These are phyloP conservation scores for Lepraria neglecta DNA, from an alignment of 495 filamentous ascomycete genomes.

Conservation along the genomic window DNA sequence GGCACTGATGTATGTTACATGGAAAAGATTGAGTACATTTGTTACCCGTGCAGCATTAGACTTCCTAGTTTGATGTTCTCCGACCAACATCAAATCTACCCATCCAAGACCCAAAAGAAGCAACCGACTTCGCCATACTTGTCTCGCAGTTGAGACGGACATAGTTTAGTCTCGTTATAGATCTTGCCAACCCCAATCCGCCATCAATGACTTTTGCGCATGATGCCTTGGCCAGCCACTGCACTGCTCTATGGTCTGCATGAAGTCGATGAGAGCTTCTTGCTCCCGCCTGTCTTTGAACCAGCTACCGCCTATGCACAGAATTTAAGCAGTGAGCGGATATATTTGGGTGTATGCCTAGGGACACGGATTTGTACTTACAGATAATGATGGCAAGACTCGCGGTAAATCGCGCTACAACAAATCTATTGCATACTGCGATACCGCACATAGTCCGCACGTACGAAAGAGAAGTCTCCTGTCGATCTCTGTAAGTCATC, in stretches of 20 bases:
- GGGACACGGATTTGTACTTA: neutral
- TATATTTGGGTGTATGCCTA: neutral
- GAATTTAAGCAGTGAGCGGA: neutral
- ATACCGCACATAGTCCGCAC: slow-evolving; percentile 18
- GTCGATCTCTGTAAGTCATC: neutral
- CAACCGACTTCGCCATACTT: too few species aligned
- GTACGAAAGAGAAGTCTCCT: slow-evolving; percentile 13
- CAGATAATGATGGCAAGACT: slow-evolving; percentile 16
- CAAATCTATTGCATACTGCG: slow-evolving; percentile 4
- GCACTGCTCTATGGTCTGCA: slow-evolving; percentile 14
- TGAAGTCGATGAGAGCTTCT: slow-evolving; percentile 5
- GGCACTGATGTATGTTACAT: too few species aligned
- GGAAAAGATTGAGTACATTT: too few species aligned
- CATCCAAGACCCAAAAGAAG: too few species aligned
- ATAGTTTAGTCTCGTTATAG: too few species aligned
- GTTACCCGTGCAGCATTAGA: too few species aligned
- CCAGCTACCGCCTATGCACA: slow-evolving; percentile 13
- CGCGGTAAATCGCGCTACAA: slow-evolving; percentile 14
- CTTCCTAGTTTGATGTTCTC: too few species aligned
- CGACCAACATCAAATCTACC: too few species aligned
- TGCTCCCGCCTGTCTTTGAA: slow-evolving; percentile 10
- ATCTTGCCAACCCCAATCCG: slow-evolving; percentile 17
- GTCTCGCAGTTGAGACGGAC: too few species aligned
- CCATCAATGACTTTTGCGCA: slow-evolving; percentile 6
- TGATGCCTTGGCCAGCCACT: slow-evolving; percentile 17